Conservation (phyloP, 2,329 filamentous ascomycete species). For the Trichoderma harzianum region DNA sequence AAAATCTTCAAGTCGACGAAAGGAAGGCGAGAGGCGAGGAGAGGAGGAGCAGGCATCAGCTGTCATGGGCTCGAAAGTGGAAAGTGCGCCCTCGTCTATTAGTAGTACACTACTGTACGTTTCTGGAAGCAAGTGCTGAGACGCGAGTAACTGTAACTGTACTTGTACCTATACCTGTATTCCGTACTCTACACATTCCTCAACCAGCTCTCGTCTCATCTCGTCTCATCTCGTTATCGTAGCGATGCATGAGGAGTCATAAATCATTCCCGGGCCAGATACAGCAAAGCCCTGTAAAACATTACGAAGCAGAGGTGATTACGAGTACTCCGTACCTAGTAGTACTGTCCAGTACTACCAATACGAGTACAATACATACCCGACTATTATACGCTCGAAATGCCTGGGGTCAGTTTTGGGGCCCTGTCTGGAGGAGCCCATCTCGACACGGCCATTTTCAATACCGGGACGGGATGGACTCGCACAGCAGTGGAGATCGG, state of each 20-base stretch:
- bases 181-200: background rate
- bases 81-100: background rate
- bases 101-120: background rate
- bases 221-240: background rate
- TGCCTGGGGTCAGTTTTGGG: background rate
- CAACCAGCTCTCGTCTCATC: background rate
- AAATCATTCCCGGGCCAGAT: background rate
- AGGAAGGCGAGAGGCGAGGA: background rate
- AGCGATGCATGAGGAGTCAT: background rate
- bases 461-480: background rate
- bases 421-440: background rate
- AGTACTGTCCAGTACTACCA: too few species aligned
- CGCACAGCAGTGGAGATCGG: background rate
- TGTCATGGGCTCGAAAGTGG: background rate
- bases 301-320: too few species aligned
- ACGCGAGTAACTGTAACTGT: background rate
- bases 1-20: background rate
- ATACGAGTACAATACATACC: background rate
- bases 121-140: background rate
- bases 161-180: background rate
- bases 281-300: too few species aligned
- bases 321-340: too few species aligned
- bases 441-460: background rate
- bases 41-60: conserved; percentile 2
- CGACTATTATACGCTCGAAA: background rate